Percentiles rank a stretch among this genome's conserved stretches.
Conservation (phyloP, 192 early-diverging fungal genomes). For the Coemansia sp. region DNA sequence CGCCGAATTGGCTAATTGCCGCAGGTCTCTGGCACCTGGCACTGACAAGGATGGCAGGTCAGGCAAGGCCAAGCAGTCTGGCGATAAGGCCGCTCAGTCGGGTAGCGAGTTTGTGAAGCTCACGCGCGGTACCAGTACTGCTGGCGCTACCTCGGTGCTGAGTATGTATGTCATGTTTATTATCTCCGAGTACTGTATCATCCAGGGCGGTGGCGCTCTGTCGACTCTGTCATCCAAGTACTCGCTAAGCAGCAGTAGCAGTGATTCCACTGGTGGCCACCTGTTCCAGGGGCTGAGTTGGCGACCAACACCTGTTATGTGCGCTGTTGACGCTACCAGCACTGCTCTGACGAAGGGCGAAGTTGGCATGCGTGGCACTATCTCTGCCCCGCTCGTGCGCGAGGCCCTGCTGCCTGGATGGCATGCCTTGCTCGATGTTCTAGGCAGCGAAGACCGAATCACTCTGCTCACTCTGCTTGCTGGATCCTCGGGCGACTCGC, state of each 20-base stretch:
- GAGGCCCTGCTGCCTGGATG: conserved; percentile 46
- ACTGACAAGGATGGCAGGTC: neutral
- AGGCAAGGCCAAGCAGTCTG: neutral
- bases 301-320: conserved; percentile 24
- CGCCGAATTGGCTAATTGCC: conserved; percentile 24
- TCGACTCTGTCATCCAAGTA: neutral
- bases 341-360: neutral
- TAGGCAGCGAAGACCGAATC: conserved; percentile 16
- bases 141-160: conserved; percentile 24
- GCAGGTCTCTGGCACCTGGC: neutral
- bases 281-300: conserved; percentile 35
- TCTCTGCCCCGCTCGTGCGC: conserved; percentile 28
- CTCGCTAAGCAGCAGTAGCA: neutral
- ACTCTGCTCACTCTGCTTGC: conserved; percentile 31
- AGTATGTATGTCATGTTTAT: conserved; percentile 27
- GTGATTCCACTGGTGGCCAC: neutral
- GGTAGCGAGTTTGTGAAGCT: conserved; percentile 23
- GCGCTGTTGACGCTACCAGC: neutral
- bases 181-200: conserved; percentile 49
- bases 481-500: conserved; percentile 6
- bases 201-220: conserved; percentile 37
- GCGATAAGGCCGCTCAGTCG: neutral
- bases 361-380: conserved; percentile 7
- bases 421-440: conserved; percentile 45
- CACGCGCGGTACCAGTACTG: conserved; percentile 42